A percentile compares a stretch with the other conserved stretches of the same genome.
These are phyloP conservation scores for Leucosporidium yakuticum DNA, from an alignment of 768 basidiomycete genomes.

Conservation along the genomic window DNA sequence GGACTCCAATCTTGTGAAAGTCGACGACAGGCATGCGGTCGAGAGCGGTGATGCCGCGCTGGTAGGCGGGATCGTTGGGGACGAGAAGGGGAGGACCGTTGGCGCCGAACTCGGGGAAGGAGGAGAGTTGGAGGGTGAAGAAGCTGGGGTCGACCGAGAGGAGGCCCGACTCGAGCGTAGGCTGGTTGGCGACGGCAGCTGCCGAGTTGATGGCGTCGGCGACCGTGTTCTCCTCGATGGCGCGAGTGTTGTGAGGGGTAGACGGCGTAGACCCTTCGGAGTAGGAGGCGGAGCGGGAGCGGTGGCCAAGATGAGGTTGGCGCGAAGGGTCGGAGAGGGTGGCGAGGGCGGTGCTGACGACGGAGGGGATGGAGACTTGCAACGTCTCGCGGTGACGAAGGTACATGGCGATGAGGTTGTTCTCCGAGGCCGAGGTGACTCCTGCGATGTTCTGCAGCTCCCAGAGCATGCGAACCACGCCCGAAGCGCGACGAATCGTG, in stretches of 20 bases:
- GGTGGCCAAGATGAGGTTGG: conserved; percentile 9
- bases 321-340: not conserved
- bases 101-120: conserved; percentile 54
- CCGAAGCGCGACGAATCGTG: conserved; percentile 75
- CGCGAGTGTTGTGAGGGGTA: conserved; percentile 1
- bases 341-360: conserved; percentile 20
- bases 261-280: not conserved
- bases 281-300: conserved; percentile 7
- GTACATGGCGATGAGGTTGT: conserved; percentile 31
- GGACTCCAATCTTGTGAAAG: conserved; percentile 89
- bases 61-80: conserved; percentile 53
- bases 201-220: conserved; percentile 23
- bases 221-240: conserved; percentile 18
- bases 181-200: conserved; percentile 11
- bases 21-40: conserved; percentile 91
- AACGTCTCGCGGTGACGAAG: conserved; percentile 30
- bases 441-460: conserved; percentile 81
- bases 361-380: conserved; percentile 7
- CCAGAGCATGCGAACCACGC: conserved; percentile 75
- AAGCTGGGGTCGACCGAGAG: conserved; percentile 35
- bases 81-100: conserved; percentile 49
- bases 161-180: conserved; percentile 32
- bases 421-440: conserved; percentile 48
- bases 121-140: conserved; percentile 75
- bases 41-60: conserved; percentile 59